phyloP scores from a whole-genome alignment of 352 stramenopile genomes.

The Blastocystis sp. region DNA sequence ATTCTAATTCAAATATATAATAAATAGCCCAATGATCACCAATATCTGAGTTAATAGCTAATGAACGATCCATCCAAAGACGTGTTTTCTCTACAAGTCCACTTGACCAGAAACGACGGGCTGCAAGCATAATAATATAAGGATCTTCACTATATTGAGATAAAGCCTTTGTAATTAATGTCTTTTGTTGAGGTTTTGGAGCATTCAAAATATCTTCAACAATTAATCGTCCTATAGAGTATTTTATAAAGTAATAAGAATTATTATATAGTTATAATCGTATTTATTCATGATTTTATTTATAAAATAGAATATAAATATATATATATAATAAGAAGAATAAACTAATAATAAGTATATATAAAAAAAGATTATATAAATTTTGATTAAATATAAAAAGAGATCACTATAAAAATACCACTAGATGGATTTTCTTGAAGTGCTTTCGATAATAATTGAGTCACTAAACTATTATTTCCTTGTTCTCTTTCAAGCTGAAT shows the following conservation, averaged over 20 bases:
- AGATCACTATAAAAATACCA: too few species aligned
- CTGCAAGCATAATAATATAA: constrained; percentile 79
- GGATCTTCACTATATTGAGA: constrained; percentile 89
- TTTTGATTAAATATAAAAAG: too few species aligned
- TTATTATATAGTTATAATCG: too few species aligned
- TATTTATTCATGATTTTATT: too few species aligned
- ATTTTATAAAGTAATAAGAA: too few species aligned
- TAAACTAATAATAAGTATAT: too few species aligned
- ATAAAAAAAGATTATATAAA: too few species aligned
- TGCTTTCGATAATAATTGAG: constrained; percentile 81
- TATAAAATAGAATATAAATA: too few species aligned
- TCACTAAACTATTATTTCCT: constrained; percentile 72
- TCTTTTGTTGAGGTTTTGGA: constrained; percentile 76
- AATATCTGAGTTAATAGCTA: constrained; percentile 75
- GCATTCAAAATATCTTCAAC: constrained; percentile 79
- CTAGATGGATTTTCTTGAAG: constrained; percentile 72
- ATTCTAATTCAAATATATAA: constrained; percentile 82
- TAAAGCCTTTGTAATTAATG: constrained; percentile 73
- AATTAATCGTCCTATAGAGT: constrained; percentile 50
- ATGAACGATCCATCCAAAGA: constrained; percentile 87
- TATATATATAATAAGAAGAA: too few species aligned
- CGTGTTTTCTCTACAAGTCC: constrained; percentile 73
- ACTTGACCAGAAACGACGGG: constrained; percentile 80
- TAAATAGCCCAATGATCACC: constrained; percentile 88
- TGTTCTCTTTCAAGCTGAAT: constrained; percentile 70